Base-by-base conservation (phyloP, 2,329 filamentous ascomycete species). In the Talaromyces sp. region DNA sequence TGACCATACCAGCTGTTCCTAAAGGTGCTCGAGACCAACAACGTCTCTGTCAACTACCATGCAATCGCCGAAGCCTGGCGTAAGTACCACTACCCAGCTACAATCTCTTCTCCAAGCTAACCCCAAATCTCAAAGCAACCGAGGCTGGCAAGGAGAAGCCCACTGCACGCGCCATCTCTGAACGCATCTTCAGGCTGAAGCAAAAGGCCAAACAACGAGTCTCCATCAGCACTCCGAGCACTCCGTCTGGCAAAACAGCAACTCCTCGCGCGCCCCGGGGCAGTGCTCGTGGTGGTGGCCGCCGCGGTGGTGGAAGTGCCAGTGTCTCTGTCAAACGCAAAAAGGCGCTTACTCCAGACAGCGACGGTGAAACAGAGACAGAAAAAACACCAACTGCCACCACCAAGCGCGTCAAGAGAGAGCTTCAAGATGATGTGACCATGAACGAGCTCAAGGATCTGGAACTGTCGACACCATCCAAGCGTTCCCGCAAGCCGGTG, bases 151-250 rank as follows among this genome's bases (percentile, higher is more conserved):
- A 58, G 9, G 59, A 61, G 11, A 50, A 21, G 14, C 59, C 59
- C 11, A 61, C 59, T n/a, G 27, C 55, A 1, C 55, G 59, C 6
- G 59, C 59, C 13, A 56, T 61, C 5, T 61, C 59, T 0, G 59
- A 61, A 26, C 59, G 57, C 11, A 51, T 61, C 5, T 61, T 55
- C 38, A 61, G 41, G 14, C 38, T 61, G 5, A 61, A 55, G 5
- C 56, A 61, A 24, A 38, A 50, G 4, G 59, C 59, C 11, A 56
- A 49, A 2, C 32, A 26, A 7, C 35, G 21, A 6, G 55, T 24
- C 5, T 41, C 6, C 10, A 17, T 17, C 29, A 50, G 54, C 24
- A 41, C 55, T 4, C 14, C 14, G 2, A 29, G 21, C 1, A 55
- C 59, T 6, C 59, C 55, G 1, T 11, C 43, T 3, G 38, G 27